phyloP scores from a whole-genome alignment of 2,329 filamentous ascomycete species.

The Teratosphaeria pseudoeucalypti region DNA sequence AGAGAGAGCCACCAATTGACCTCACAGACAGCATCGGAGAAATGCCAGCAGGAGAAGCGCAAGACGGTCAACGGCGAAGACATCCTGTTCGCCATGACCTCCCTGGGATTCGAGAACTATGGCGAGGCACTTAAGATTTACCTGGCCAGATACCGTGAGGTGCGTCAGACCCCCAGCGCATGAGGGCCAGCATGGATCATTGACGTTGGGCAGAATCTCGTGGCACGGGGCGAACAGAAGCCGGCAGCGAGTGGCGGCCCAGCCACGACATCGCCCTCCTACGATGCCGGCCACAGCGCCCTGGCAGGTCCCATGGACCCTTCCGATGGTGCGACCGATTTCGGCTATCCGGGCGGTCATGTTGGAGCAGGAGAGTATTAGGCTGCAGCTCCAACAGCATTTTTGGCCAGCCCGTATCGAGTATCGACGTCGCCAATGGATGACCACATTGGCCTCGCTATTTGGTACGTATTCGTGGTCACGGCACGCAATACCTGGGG shows the following conservation, averaged over 20 bases:
- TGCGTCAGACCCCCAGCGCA: slow-evolving; percentile 44
- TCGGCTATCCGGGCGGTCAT: slow-evolving; percentile 16
- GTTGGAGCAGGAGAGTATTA: slow-evolving; percentile 4
- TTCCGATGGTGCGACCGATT: slow-evolving; percentile 32
- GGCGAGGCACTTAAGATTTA: slow-evolving; percentile 97
- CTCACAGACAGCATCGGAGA: slow-evolving; percentile 68
- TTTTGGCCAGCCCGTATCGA: neutral
- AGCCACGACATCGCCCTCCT: slow-evolving; percentile 20
- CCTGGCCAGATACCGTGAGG: slow-evolving; percentile 92
- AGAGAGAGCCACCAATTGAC: slow-evolving; percentile 1
- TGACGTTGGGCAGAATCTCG: slow-evolving; percentile 55
- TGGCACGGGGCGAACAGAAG: slow-evolving; percentile 58
- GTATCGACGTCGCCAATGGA: neutral
- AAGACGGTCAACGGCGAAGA: slow-evolving; percentile 99
- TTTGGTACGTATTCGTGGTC: neutral
- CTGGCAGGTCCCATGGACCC: slow-evolving; percentile 34
- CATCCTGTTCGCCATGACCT: slow-evolving; percentile 98
- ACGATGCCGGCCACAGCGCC: slow-evolving; percentile 30
- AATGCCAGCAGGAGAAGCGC: slow-evolving; percentile 97
- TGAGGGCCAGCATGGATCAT: slow-evolving; percentile 11
- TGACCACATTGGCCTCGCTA: neutral
- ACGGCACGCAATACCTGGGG: neutral
- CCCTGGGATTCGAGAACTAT: slow-evolving; percentile 97
- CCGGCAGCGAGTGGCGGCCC: slow-evolving; percentile 30
- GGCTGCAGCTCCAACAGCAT: neutral